Conservation (phyloP, 1,284 basidiomycete species). For the Pyrrhoderma lamaoense region DNA sequence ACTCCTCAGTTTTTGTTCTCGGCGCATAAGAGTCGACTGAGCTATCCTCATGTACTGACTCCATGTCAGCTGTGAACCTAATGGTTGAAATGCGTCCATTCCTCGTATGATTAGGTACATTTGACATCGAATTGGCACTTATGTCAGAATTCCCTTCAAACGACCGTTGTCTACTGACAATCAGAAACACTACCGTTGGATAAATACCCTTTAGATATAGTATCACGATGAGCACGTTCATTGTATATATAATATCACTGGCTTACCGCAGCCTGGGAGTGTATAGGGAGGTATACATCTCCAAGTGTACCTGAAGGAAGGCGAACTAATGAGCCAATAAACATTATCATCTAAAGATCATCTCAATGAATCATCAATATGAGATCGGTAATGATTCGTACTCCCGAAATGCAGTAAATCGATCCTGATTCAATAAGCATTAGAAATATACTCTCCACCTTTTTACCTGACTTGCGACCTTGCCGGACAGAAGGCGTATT, state of each 20-base stretch:
- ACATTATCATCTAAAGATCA: neutral
- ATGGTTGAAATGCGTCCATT: no score
- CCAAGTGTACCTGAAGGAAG: slow-evolving; percentile 3
- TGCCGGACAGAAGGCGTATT: neutral
- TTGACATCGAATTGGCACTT: no score
- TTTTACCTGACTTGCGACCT: neutral
- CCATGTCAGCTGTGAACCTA: no score
- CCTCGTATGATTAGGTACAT: no score
- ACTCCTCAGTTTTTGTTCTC: no score
- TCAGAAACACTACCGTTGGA: neutral
- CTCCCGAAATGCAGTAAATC: slow-evolving; percentile 2
- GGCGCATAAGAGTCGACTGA: no score
- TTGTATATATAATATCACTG: neutral
- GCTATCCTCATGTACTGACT: no score
- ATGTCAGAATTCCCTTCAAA: neutral
- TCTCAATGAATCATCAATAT: neutral
- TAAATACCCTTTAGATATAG: neutral
- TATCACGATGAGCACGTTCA: neutral
- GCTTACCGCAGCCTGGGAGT: slow-evolving; percentile 3
- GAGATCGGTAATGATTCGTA: neutral
- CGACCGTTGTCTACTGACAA: slow-evolving; percentile 1
- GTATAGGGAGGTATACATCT: slow-evolving; percentile 1
- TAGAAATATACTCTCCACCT: slow-evolving; percentile 1
- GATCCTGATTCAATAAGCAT: slow-evolving; percentile 1
- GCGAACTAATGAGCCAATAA: neutral